Evolutionary conservation across 352 stramenopile genomes (phyloP).

Genomic region (Phytophthora citrophthora): DNA sequence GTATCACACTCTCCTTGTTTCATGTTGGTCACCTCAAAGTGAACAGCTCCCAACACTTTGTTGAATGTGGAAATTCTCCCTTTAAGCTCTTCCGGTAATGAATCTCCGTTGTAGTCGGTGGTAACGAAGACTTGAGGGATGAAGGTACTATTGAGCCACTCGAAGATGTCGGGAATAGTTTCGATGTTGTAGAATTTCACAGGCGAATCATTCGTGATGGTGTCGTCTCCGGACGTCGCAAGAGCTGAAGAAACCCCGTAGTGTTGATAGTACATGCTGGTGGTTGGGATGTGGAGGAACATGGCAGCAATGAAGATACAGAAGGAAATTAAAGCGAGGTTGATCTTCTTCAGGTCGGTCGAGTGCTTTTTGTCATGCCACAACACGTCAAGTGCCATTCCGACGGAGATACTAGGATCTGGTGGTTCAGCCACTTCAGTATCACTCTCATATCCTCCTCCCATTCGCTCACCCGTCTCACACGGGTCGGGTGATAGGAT

Average conservation of each 20-base stretch:
- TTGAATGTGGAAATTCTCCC: slow-evolving; percentile 46
- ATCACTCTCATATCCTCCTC: slow-evolving; percentile 12
- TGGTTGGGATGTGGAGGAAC: slow-evolving; percentile 48
- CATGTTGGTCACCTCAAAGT: slow-evolving; percentile 36
- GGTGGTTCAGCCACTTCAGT: slow-evolving; percentile 2
- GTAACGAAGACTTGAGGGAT: slow-evolving; percentile 54
- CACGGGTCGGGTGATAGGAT: slow-evolving; percentile 29
- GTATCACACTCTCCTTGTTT: slow-evolving; percentile 23
- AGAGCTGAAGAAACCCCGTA: slow-evolving; percentile 39
- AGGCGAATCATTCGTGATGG: slow-evolving; percentile 40
- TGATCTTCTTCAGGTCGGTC: slow-evolving; percentile 42
- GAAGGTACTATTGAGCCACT: slow-evolving; percentile 55
- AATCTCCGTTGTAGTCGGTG: slow-evolving; percentile 47
- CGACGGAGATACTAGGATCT: slow-evolving; percentile 14
- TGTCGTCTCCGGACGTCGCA: slow-evolving; percentile 51
- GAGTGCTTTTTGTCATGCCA: slow-evolving; percentile 51
- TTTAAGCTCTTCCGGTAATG: slow-evolving; percentile 31
- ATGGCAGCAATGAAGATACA: slow-evolving; percentile 49
- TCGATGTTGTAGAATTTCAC: slow-evolving; percentile 59
- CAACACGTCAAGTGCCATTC: slow-evolving; percentile 42
- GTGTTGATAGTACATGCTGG: slow-evolving; percentile 39
- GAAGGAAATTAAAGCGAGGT: slow-evolving; percentile 45
- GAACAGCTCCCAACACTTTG: slow-evolving; percentile 44
- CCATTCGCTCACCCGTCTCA: slow-evolving; percentile 15
- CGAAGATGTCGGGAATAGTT: slow-evolving; percentile 42